Base-by-base conservation (phyloP, 495 filamentous ascomycete species). In the Glonium stellatum region DNA sequence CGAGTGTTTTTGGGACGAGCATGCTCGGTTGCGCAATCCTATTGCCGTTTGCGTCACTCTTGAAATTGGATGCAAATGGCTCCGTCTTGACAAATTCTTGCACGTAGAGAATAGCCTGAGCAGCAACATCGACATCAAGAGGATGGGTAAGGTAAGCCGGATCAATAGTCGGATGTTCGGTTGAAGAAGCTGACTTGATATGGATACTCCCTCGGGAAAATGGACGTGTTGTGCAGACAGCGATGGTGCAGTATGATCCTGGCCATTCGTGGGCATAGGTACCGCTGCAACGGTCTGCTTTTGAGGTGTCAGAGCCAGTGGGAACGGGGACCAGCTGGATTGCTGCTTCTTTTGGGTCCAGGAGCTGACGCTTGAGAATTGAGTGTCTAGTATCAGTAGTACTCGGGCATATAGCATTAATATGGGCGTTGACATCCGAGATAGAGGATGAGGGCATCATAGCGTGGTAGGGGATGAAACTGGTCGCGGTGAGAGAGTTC, bases 131-230 rank as follows among this genome's bases (percentile, higher is more conserved):
- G 19, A 63, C 23, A 42, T 67, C 64, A 11, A 67, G 42, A 11
- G 60, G 64, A 46, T 67, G 60, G 3, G 48, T 41, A 35, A 57
- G 55, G 48, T 67, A 67, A 19, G 60, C 59, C 12, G 56, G 56
- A 42, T 68, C 59, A 23, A 65, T 65, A 1, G 21, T 9, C 9
- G 66, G 66, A n/a, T 65, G 54, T 25, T 51, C 54, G 12, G 34
- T 58, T 15, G 66, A 55, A 41, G 62, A 51, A 3, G 66, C 34
- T 0, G 62, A 65, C 15, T 47, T 57, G 12, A 68, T 65, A 27
- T 62, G 62, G 8, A 65, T 50, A 47, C 41, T 57, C 4, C 66
- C 66, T 6, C 63, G 61, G 19, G 59, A 62, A 23, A 66, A 21
- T 2, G 63, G 55, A 5, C 63, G 54, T 0, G 63, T 66, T 21